Evolutionary conservation across 441 rosid genomes (phyloP), one percentile per base, ranked within the genome.

Genomic region (Metrosideros polymorpha): DNA sequence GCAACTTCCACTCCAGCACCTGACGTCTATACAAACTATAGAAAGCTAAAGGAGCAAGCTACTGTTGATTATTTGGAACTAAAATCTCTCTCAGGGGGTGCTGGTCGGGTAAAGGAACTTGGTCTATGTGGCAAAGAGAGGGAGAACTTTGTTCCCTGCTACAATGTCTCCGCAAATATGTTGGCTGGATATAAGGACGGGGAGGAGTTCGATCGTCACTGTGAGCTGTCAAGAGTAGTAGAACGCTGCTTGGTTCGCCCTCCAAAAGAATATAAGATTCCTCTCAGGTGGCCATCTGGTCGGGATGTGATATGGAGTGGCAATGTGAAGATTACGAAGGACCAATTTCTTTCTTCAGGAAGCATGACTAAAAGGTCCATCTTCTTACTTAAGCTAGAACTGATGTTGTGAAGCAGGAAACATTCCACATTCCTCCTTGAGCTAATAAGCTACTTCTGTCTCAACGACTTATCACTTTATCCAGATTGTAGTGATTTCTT

Each of bases 291-390:
- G 99, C 99, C 99, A 10, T 90, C 92, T 88, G 99, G 98, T 87
- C 92, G 95, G 88, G 99, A 96, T 92, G 96, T 96, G 83, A 98
- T 97, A 88, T 97, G 99, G 99, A 96, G 94, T 86, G 98, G 93
- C 86, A 97, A 97, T 89, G 96, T 97, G 87, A 95, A 95, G 95
- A 93, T 98, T 83, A 93, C 96, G n/a, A 95, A 95, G 88, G 99
- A 98, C 66, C 99, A 96, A 84, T 98, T 98, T 92, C 99, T 98
- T 92, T 94, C 98, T 1, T 98, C 99, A 71, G 99, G 99, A 90
- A 95, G 97, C 89, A 89, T 97, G 93, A 98, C 99, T 52, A 98
- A 97, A 83, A 95, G 98, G 99, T 95, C 82, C 50, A 39, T 82
- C 47, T 85, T 54, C 61, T 71, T 47, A 71, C 79, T 63, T 22